Base-by-base conservation (phyloP, 2,329 filamentous ascomycete genomes). In the Exophiala sideris region DNA sequence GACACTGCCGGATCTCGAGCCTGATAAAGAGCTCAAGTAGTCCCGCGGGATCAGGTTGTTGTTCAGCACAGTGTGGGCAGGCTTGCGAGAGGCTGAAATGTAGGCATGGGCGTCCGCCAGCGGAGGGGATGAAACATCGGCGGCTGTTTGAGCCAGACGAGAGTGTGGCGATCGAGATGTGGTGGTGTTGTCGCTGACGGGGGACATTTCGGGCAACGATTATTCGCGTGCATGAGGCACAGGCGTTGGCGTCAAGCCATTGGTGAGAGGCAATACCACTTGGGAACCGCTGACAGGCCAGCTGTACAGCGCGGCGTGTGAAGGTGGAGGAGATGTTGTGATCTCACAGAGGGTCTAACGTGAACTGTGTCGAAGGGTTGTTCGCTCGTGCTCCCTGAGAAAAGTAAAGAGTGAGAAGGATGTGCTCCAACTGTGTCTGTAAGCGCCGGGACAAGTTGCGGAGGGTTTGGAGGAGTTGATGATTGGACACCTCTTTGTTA, bases 11-110 rank as follows among this genome's bases (percentile, higher is more conserved):
- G 58, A 48, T 33, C 48, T 54, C 24, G 67, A 62, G 58, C 65
- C 52, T 41, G 53, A 47, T 10, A 47, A 65, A 50, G 66, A 57
- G 49, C 58, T 61, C 58, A 70, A 48, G 59, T 69, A 70, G 59
- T 72, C 68, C 51, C 69, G 66, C 48, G 70, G 65, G 48, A 70
- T 69, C 33, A 71, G 59, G 58, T 65, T 66, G 54, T 59, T 64
- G 49, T 52, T 52, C 48, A 62, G 49, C 18, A 58, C 34, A 21
- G 50, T 42, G 16, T 54, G 49, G 42, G 49, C 40, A 20, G 50
- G 57, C 29, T 49, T 52, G 38, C 46, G 56, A 46, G 52, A 49
- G 39, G 51, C 44, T 36, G 54, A 44, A 42, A 44, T 21, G 29
- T 54, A 46, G 20, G 58, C 42, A 47, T 58, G 55, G 39, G 55